Percentiles rank a stretch among this genome's conserved stretches.
These are phyloP conservation scores for Ceratocystis diversiconidia DNA, from an alignment of 2,329 filamentous ascomycete species.

Conservation along the genomic window DNA sequence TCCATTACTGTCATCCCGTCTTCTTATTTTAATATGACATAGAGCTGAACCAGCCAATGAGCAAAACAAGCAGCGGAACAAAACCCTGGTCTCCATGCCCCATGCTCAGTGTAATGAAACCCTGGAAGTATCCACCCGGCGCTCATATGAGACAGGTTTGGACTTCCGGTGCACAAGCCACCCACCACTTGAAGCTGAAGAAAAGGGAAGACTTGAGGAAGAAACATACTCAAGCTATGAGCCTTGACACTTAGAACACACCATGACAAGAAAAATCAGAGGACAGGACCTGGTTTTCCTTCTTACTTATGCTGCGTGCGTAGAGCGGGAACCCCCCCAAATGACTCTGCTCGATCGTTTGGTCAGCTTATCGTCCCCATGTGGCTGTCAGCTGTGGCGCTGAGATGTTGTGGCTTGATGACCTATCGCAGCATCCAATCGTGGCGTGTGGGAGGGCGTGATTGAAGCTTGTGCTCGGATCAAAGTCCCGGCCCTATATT, in stretches of 20 bases:
- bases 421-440: neutral
- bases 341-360: too few relatives aligned
- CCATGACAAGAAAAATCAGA: neutral
- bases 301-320: too few relatives aligned
- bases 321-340: too few relatives aligned
- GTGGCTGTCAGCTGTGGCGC: too few relatives aligned
- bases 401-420: too few relatives aligned
- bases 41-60: neutral
- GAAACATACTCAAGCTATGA: neutral
- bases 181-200: neutral
- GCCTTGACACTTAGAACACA: neutral
- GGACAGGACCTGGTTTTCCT: too few relatives aligned
- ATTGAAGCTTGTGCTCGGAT: neutral
- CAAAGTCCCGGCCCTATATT: neutral
- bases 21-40: neutral
- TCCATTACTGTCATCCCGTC: neutral
- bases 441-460: neutral
- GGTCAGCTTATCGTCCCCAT: too few relatives aligned
- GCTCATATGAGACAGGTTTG: neutral
- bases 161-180: constrained; percentile 1
- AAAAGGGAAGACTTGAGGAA: neutral
- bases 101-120: neutral
- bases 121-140: neutral
- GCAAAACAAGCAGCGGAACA: neutral
- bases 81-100: neutral